These are phyloP conservation scores for Thielaviopsis musarum DNA, from an alignment of 2,329 filamentous ascomycete species.

Conservation along the genomic window DNA sequence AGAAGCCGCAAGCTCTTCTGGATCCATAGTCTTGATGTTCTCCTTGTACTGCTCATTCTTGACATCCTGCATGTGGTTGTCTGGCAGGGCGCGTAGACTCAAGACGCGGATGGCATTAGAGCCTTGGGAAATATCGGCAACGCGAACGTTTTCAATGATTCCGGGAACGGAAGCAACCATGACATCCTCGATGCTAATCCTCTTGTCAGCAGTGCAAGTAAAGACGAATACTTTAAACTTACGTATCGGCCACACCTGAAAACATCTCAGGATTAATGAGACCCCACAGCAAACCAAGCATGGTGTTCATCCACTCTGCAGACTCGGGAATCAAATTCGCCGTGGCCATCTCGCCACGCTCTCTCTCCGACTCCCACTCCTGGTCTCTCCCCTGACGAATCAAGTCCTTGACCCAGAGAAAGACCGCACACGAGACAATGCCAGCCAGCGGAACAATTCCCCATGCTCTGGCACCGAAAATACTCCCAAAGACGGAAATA, in stretches of 20 bases:
- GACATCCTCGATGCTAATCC: constrained; percentile 44
- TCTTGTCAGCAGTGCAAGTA: background rate
- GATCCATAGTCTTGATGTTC: constrained; percentile 67
- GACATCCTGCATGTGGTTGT: constrained; percentile 63
- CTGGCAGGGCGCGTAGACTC: constrained; percentile 65
- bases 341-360: constrained; percentile 68
- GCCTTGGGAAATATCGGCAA: constrained; percentile 89
- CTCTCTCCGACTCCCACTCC: constrained; percentile 80
- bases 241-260: constrained; percentile 71
- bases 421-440: constrained; percentile 62
- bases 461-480: constrained; percentile 62
- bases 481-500: constrained; percentile 60
- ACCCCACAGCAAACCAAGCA: constrained; percentile 72
- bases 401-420: constrained; percentile 78
- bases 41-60: constrained; percentile 66
- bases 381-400: constrained; percentile 64
- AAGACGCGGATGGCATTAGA: constrained; percentile 79
- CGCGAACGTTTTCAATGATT: constrained; percentile 83
- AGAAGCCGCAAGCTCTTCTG: constrained; percentile 71
- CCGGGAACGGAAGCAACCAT: constrained; percentile 92
- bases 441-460: constrained; percentile 59
- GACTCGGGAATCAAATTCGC: constrained; percentile 84
- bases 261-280: constrained; percentile 95
- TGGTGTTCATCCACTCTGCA: constrained; percentile 90
- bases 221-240: constrained; percentile 13